Conservation (phyloP, 371 early-diverging fungal species). For the Mucor piriformis region DNA sequence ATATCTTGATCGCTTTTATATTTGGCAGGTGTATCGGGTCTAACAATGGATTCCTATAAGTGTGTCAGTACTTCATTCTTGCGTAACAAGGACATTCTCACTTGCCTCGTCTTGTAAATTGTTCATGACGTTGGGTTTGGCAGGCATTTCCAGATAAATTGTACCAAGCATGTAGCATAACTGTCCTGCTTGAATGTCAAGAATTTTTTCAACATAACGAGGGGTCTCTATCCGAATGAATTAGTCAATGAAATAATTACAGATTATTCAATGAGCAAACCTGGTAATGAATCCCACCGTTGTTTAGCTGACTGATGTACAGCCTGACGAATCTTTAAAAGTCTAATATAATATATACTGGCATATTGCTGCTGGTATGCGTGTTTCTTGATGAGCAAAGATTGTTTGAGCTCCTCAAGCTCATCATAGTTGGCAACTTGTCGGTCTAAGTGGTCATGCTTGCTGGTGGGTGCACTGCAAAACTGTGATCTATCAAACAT, state of each 20-base stretch:
- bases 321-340: slow-evolving; percentile 62
- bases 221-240: slow-evolving; percentile 30
- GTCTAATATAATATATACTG: slow-evolving; percentile 80
- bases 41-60: slow-evolving; percentile 64
- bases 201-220: slow-evolving; percentile 60
- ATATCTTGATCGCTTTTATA: slow-evolving; percentile 67
- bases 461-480: slow-evolving; percentile 17
- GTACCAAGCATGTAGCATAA: slow-evolving; percentile 84
- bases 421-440: slow-evolving; percentile 35
- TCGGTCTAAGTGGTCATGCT: slow-evolving; percentile 19
- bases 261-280: slow-evolving; percentile 7
- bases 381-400: slow-evolving; percentile 53
- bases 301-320: slow-evolving; percentile 51
- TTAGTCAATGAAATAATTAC: not conserved
- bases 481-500: slow-evolving; percentile 7
- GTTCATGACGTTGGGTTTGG: slow-evolving; percentile 87
- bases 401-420: slow-evolving; percentile 38
- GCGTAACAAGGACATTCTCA: not conserved
- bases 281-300: slow-evolving; percentile 56
- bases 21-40: slow-evolving; percentile 65
- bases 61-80: not conserved
- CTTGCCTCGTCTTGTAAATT: slow-evolving; percentile 79
- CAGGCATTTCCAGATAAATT: slow-evolving; percentile 79
- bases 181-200: slow-evolving; percentile 67
- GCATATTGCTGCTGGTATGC: slow-evolving; percentile 84